Conservation (phyloP, 2,329 filamentous ascomycete genomes). For the Scolecobasidium constrictum region DNA sequence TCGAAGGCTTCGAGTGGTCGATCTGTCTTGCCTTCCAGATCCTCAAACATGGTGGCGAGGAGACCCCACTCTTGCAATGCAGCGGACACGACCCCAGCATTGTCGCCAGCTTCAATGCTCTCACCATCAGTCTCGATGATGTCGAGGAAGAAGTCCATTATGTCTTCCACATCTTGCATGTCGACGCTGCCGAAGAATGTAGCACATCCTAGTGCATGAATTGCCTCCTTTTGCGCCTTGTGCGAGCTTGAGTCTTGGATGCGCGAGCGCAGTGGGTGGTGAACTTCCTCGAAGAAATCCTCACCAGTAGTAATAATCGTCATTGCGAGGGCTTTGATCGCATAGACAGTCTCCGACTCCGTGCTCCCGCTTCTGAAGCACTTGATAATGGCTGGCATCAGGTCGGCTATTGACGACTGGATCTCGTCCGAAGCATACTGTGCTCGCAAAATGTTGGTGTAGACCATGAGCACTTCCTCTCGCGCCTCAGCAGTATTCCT, state of each 20-base stretch:
- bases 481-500: conserved; percentile 62
- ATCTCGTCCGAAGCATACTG: conserved; percentile 57
- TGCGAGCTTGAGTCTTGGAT: conserved; percentile 58
- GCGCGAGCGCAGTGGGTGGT: conserved; percentile 48
- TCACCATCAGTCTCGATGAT: conserved; percentile 72
- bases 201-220: conserved; percentile 63
- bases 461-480: conserved; percentile 51
- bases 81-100: conserved; percentile 58
- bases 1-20: conserved; percentile 69
- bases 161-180: conserved; percentile 54
- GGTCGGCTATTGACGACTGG: conserved; percentile 45
- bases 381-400: conserved; percentile 55
- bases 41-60: conserved; percentile 65
- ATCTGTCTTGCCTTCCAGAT: conserved; percentile 60
- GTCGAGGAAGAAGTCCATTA: conserved; percentile 65
- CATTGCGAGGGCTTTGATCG: conserved; percentile 60
- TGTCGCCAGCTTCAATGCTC: conserved; percentile 59
- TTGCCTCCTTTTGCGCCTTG: conserved; percentile 55
- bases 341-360: conserved; percentile 57
- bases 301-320: conserved; percentile 48
- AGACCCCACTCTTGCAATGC: conserved; percentile 73
- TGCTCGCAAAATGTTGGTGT: conserved; percentile 54
- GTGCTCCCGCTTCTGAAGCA: conserved; percentile 60
- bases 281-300: conserved; percentile 52
- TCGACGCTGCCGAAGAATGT: conserved; percentile 67